Evolutionary conservation across 2,329 filamentous ascomycete genomes (phyloP), one percentile per base, ranked within the genome.

Genomic region (Sporothrix phasma): DNA sequence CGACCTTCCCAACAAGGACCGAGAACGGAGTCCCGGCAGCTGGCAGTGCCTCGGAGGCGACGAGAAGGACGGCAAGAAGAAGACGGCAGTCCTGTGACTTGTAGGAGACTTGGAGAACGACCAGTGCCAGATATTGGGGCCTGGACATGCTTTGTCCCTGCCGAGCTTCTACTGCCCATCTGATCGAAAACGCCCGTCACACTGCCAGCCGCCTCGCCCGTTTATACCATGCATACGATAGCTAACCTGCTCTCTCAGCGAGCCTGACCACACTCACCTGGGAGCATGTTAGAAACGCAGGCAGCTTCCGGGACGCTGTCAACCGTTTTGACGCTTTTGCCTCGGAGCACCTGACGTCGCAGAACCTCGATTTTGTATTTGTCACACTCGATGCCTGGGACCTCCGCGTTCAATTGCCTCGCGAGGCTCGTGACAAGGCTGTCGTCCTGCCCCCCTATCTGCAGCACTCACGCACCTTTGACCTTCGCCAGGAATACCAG

Each of bases 311-410:
- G 72, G 94, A 97, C 78, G 94, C 94, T 70, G 89, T 99, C 79
- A 90, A 89, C 77, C 90, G 91, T 71, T 97, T 99, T 78, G 92
- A 96, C 77, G 83, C 88, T 68, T 99, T 97, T 76, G 92, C 92
- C 73, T 88, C 88, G 71, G 93, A 99, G 78, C 90, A 97, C 74
- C 81, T 99, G 70, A 86, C 90, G 62, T 88, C 87, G 69, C 92
- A 96, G 77, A 94, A 96, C 75, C 85, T 94, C 74, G 93, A 97
- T 72, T 99, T 99, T 75, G 92, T 95, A 69, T 99, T 99, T 76
- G 94, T 99, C 67, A 99, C 94, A 47, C 86, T 99, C 72, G 95
- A 97, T 77, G 92, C 93, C 53, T 99, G 94, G 94, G 94, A 99
- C 75, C 86, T 99, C 66, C 91, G 94, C 70, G 94, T 99, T 65